Conservation (phyloP, 106 monocot genomes). For the Amphibolis antarctica region DNA sequence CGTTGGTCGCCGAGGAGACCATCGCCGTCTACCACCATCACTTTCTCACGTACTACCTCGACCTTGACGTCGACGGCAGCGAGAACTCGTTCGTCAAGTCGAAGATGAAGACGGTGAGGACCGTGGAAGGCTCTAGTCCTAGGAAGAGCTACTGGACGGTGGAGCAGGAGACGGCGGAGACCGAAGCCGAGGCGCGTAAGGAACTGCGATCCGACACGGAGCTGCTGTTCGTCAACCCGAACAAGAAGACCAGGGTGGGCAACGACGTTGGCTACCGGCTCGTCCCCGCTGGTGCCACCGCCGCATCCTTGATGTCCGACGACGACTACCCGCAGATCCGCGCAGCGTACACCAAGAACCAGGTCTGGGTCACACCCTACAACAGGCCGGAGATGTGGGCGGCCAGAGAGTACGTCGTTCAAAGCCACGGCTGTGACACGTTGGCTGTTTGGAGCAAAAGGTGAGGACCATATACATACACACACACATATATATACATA, state of each 20-base stretch:
- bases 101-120: slow-evolving; percentile 13
- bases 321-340: slow-evolving; percentile 12
- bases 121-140: background rate
- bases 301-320: background rate
- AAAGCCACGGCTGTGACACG: slow-evolving; percentile 50
- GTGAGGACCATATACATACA: too few species aligned
- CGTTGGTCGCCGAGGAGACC: slow-evolving; percentile 36
- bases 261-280: slow-evolving; percentile 8
- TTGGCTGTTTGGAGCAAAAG: slow-evolving; percentile 45
- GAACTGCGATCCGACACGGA: slow-evolving; percentile 2
- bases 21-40: slow-evolving; percentile 56
- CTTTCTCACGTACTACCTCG: slow-evolving; percentile 56
- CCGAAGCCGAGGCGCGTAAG: slow-evolving; percentile 34
- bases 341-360: slow-evolving; percentile 9
- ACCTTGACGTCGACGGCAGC: slow-evolving; percentile 49
- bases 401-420: slow-evolving; percentile 28
- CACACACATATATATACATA: too few species aligned
- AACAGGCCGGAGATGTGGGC: slow-evolving; percentile 51
- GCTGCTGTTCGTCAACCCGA: slow-evolving; percentile 8
- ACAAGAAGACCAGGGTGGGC: slow-evolving; percentile 3
- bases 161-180: slow-evolving; percentile 36
- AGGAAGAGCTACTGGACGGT: slow-evolving; percentile 69
- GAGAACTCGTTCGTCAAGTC: slow-evolving; percentile 50
- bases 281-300: background rate
- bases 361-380: slow-evolving; percentile 61